phyloP scores from a whole-genome alignment of 768 basidiomycete genomes.

The Boletus tylopilopsis region DNA sequence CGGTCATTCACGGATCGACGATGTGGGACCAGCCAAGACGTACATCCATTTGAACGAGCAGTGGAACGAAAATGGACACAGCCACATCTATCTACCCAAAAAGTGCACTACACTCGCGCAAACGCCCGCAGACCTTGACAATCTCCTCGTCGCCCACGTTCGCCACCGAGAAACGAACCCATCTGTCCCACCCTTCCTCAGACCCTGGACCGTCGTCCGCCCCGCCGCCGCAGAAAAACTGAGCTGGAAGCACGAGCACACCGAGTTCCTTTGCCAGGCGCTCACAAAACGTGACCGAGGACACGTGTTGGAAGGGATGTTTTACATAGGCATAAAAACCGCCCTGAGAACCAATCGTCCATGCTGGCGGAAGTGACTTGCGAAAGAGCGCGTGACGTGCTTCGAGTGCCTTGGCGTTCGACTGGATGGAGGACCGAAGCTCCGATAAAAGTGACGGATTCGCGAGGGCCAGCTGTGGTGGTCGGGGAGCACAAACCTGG shows the following conservation, averaged over 20 bases:
- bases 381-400: slow-evolving; percentile 57
- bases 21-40: not conserved
- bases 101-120: slow-evolving; percentile 36
- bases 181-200: slow-evolving; percentile 46
- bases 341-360: slow-evolving; percentile 63
- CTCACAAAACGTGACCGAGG: slow-evolving; percentile 52
- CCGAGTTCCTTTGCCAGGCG: slow-evolving; percentile 60
- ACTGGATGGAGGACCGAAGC: slow-evolving; percentile 50
- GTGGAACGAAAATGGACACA: too few relatives aligned
- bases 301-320: slow-evolving; percentile 51
- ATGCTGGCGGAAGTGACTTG: slow-evolving; percentile 43
- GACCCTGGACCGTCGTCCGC: slow-evolving; percentile 16
- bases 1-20: slow-evolving; percentile 7
- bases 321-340: slow-evolving; percentile 79
- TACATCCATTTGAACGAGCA: too few relatives aligned
- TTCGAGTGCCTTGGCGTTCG: slow-evolving; percentile 46
- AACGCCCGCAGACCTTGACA: slow-evolving; percentile 46
- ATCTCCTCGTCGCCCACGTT: slow-evolving; percentile 70
- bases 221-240: slow-evolving; percentile 48
- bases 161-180: slow-evolving; percentile 78
- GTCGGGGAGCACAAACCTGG: slow-evolving; percentile 75
- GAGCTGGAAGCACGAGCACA: slow-evolving; percentile 61
- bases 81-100: too few relatives aligned
- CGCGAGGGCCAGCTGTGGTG: slow-evolving; percentile 64
- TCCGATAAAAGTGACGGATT: slow-evolving; percentile 46